Percentiles rank a stretch among this genome's conserved stretches.
Evolutionary conservation across 148 eudicot genomes (phyloP).

Genomic region (Agrostemma githago): DNA sequence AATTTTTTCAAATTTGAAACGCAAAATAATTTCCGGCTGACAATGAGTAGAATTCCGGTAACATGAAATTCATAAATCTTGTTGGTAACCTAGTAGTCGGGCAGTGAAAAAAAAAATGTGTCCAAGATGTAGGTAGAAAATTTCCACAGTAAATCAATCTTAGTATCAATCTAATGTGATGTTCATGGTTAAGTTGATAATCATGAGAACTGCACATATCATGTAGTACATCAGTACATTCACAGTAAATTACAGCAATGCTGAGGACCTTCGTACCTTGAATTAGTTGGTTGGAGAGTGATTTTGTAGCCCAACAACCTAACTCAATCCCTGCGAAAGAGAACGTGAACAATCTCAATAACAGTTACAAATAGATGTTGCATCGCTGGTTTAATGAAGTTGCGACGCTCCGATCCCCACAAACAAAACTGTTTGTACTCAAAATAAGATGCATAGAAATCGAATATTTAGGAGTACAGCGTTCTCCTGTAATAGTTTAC

Average conservation of each 20-base stretch:
- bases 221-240: conserved; percentile 13
- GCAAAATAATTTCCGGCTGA: neutral
- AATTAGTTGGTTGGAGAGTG: conserved; percentile 9
- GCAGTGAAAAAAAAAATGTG: neutral
- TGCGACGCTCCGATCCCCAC: neutral
- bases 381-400: neutral
- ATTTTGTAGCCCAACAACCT: conserved; percentile 1
- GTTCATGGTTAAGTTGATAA: neutral
- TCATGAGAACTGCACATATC: neutral
- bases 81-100: neutral
- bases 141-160: neutral
- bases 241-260: conserved; percentile 2
- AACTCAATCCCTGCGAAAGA: conserved; percentile 12
- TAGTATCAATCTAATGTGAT: neutral
- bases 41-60: neutral
- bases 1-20: no score
- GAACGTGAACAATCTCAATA: neutral
- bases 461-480: neutral
- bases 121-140: neutral
- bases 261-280: conserved; percentile 14
- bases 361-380: neutral
- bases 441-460: neutral
- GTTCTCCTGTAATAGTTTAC: neutral
- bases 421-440: neutral
- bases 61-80: neutral